Percentiles rank a stretch among this genome's conserved stretches.
Conservation (phyloP, 495 filamentous ascomycete genomes). For the Tuber magnatum region DNA sequence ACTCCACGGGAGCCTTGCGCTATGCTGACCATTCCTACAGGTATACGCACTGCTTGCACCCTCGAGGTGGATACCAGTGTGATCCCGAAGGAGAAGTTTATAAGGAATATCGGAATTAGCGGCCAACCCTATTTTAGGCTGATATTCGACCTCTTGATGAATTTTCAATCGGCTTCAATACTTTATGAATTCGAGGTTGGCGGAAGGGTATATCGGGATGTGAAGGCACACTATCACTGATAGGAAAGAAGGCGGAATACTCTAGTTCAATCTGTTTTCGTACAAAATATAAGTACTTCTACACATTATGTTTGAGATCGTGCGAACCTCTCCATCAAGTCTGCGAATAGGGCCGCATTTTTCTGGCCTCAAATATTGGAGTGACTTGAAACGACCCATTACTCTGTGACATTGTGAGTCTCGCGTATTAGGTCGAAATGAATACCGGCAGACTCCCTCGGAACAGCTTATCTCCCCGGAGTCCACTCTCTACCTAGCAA, state of each 20-base stretch:
- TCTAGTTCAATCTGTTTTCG: neutral
- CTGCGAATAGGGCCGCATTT: too few relatives aligned
- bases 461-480: too few relatives aligned
- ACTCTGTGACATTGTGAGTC: too few relatives aligned
- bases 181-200: constrained; percentile 50
- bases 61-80: constrained; percentile 9
- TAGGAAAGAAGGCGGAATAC: neutral
- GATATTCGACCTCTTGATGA: constrained; percentile 11
- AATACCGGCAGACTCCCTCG: too few relatives aligned
- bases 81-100: constrained; percentile 20
- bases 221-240: constrained; percentile 61
- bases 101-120: neutral
- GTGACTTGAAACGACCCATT: too few relatives aligned
- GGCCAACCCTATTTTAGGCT: constrained; percentile 10
- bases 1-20: too few relatives aligned
- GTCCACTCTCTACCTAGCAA: too few relatives aligned
- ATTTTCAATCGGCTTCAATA: constrained; percentile 13
- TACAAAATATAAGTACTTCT: neutral
- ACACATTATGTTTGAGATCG: neutral
- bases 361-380: too few relatives aligned
- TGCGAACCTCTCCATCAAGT: too few relatives aligned
- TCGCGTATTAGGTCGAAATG: too few relatives aligned
- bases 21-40: neutral
- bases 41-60: constrained; percentile 15
- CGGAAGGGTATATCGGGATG: constrained; percentile 59